A percentile compares a stretch with the other conserved stretches of the same genome.
Conservation (phyloP, 345 rosid genomes). For the Hypericum androsaemum region DNA sequence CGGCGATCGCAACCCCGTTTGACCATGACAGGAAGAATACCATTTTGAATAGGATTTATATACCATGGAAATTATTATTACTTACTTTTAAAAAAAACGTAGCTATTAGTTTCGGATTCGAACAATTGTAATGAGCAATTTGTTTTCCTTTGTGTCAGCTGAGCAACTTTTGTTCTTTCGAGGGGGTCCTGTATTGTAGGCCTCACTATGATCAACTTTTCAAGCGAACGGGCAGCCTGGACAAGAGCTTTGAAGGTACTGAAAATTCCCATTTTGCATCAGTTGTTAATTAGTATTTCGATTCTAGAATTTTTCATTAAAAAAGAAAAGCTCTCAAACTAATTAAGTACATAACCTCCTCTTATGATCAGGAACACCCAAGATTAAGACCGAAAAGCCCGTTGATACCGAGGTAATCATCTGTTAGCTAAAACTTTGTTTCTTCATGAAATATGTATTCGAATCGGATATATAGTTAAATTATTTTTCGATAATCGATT, state of each 20-base stretch:
- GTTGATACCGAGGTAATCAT: conserved; percentile 35
- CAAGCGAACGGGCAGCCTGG: conserved; percentile 58
- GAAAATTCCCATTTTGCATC: neutral
- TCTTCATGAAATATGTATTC: neutral
- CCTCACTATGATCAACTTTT: conserved; percentile 62
- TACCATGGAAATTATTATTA: no score
- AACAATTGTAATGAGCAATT: conserved; percentile 50
- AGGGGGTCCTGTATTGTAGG: conserved; percentile 60
- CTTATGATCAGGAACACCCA: conserved; percentile 40
- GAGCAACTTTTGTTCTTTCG: conserved; percentile 48
- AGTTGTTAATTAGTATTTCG: neutral
- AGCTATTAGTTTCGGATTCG: no score
- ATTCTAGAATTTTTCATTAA: no score
- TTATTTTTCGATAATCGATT: no score
- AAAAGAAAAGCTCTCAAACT: neutral
- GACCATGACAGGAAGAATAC: no score
- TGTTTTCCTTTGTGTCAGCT: conserved; percentile 44
- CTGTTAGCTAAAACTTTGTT: conserved; percentile 1
- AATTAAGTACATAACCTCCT: neutral
- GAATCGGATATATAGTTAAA: no score
- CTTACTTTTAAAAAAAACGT: no score
- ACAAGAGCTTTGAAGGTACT: conserved; percentile 57
- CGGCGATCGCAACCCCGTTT: no score
- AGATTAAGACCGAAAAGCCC: conserved; percentile 40
- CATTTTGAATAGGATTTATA: no score